These are phyloP conservation scores for Apiospora pterosperma DNA, from an alignment of 2,329 filamentous ascomycete genomes.

Conservation along the genomic window DNA sequence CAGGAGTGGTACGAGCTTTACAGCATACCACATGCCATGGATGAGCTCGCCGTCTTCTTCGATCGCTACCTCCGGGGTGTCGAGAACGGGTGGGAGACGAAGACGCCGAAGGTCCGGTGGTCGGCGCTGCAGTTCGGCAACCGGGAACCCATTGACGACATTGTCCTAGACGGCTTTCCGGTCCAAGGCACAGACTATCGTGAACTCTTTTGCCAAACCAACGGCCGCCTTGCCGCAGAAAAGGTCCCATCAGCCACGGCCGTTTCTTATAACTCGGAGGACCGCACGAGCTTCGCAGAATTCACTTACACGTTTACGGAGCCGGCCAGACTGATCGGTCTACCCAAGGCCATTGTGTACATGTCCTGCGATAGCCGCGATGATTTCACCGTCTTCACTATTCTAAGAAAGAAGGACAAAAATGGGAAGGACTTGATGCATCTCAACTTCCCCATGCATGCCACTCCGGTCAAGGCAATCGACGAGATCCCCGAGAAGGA, in stretches of 20 bases:
- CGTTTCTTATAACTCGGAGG: constrained; percentile 31
- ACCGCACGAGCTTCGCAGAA: constrained; percentile 17
- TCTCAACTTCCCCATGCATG: constrained; percentile 36
- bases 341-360: constrained; percentile 43
- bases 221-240: constrained; percentile 6
- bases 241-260: constrained; percentile 5
- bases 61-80: constrained; percentile 40
- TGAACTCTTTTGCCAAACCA: constrained; percentile 25
- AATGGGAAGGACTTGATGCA: constrained; percentile 38
- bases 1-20: constrained; percentile 47
- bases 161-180: constrained; percentile 31
- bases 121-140: constrained; percentile 35
- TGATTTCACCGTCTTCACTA: constrained; percentile 42
- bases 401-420: constrained; percentile 39
- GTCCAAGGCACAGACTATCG: constrained; percentile 29
- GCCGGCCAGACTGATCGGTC: constrained; percentile 37
- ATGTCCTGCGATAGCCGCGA: constrained; percentile 38
- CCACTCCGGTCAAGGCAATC: constrained; percentile 22
- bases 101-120: constrained; percentile 41
- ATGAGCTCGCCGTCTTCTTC: constrained; percentile 41
- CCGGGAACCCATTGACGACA: constrained; percentile 27
- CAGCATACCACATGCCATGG: constrained; percentile 23
- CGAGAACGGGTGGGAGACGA: constrained; percentile 41
- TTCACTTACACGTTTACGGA: constrained; percentile 38
- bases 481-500: constrained; percentile 30